Conservation (phyloP, 108 stramenopile species). For the Pinguiococcus pyrenoidosus region DNA sequence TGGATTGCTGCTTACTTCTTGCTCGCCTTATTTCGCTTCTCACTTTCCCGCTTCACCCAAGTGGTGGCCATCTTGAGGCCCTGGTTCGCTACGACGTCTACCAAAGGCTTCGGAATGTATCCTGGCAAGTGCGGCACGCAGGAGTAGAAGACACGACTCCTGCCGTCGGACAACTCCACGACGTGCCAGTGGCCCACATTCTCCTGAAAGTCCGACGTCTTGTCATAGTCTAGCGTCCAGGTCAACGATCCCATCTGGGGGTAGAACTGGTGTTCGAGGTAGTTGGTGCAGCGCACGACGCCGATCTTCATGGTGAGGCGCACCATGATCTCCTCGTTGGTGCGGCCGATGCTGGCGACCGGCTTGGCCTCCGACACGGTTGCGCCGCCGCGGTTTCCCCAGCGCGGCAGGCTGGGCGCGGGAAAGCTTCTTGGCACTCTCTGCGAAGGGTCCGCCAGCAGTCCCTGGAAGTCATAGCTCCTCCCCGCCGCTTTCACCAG, state of each 20-base stretch:
- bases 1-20: too few species aligned
- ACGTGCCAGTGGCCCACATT: constrained; percentile 28
- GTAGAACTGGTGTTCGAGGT: too few species aligned
- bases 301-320: background rate
- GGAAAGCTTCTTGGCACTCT: too few species aligned
- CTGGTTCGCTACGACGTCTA: constrained; percentile 12
- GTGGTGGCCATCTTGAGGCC: constrained; percentile 1
- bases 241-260: too few species aligned
- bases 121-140: constrained; percentile 13
- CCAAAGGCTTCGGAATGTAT: constrained; percentile 15
- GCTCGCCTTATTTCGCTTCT: background rate
- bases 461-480: background rate
- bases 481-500: constrained; percentile 11
- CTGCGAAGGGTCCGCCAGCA: background rate
- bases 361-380: too few species aligned
- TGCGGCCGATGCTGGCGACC: too few species aligned
- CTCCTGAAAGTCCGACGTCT: constrained; percentile 3
- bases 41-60: background rate
- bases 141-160: constrained; percentile 20
- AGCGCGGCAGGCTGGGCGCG: too few species aligned
- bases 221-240: too few species aligned
- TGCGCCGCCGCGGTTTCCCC: too few species aligned
- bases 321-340: too few species aligned
- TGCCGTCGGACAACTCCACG: constrained; percentile 2
- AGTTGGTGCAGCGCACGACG: background rate